Evolutionary conservation across 441 rosid genomes (phyloP).

Genomic region (Eugenia klotzschiana): DNA sequence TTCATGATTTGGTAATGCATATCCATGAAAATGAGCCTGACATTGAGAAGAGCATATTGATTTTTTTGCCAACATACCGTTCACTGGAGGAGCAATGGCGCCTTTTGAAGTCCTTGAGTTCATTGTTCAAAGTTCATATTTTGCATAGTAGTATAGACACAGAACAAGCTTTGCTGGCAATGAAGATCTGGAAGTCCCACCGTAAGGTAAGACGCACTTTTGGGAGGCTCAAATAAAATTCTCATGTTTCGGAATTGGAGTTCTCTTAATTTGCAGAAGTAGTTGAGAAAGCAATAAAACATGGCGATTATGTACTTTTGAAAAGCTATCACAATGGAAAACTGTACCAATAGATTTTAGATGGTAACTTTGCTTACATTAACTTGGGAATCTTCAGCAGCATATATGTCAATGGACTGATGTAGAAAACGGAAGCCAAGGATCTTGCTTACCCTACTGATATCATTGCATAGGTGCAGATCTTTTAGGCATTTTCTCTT

Average conservation of each 20-base stretch:
- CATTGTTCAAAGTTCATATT: slow-evolving; percentile 67
- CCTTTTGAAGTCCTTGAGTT: slow-evolving; percentile 36
- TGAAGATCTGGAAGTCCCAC: slow-evolving; percentile 76
- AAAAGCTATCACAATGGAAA: background rate
- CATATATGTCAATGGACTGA: background rate
- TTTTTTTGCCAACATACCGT: slow-evolving; percentile 86
- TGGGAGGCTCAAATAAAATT: background rate
- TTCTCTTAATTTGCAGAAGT: background rate
- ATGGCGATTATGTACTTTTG: background rate
- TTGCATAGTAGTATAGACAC: slow-evolving; percentile 80
- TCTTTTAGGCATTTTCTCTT: background rate
- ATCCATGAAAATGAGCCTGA: slow-evolving; percentile 71
- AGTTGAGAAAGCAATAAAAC: background rate
- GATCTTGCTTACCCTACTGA: background rate
- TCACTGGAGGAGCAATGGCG: slow-evolving; percentile 78
- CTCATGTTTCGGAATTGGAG: background rate
- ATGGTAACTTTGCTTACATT: background rate
- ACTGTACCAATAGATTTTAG: background rate
- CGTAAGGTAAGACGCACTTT: slow-evolving; percentile 51
- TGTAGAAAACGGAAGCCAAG: background rate
- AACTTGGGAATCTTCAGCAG: background rate
- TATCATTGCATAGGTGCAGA: background rate
- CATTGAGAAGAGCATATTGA: slow-evolving; percentile 77
- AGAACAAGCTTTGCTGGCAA: slow-evolving; percentile 71
- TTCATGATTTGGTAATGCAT: slow-evolving; percentile 54